These are phyloP conservation scores for Chaetomium olivaceum DNA, from an alignment of 2,329 filamentous ascomycete species.

Conservation along the genomic window DNA sequence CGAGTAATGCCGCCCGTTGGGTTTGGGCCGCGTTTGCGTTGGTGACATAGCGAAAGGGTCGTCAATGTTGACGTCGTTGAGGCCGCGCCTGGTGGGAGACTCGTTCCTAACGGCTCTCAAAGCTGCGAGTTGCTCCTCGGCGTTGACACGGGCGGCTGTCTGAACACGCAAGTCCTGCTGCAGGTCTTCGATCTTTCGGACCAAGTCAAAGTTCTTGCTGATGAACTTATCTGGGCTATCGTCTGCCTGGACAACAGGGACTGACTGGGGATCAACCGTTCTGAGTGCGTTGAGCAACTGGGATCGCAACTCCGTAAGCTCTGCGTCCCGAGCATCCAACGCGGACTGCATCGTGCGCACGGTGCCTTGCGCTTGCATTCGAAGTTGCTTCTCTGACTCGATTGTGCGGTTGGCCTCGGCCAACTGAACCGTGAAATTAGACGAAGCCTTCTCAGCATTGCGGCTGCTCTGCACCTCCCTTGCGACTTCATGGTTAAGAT, in stretches of 20 bases:
- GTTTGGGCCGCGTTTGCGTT: slow-evolving; percentile 61
- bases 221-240: slow-evolving; percentile 62
- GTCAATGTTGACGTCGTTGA: slow-evolving; percentile 87
- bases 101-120: slow-evolving; percentile 73
- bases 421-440: slow-evolving; percentile 76
- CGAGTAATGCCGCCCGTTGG: slow-evolving; percentile 62
- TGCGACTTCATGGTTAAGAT: slow-evolving; percentile 87
- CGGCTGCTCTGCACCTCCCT: slow-evolving; percentile 86
- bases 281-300: slow-evolving; percentile 82
- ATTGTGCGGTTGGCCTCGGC: slow-evolving; percentile 87
- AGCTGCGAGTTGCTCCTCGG: slow-evolving; percentile 79
- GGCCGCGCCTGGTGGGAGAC: slow-evolving; percentile 68
- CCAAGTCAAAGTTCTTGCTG: slow-evolving; percentile 79
- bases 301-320: slow-evolving; percentile 75
- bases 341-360: slow-evolving; percentile 77
- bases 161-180: slow-evolving; percentile 85
- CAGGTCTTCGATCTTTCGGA: slow-evolving; percentile 82
- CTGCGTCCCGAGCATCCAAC: slow-evolving; percentile 76
- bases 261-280: slow-evolving; percentile 77
- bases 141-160: slow-evolving; percentile 75
- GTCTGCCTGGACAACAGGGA: slow-evolving; percentile 63
- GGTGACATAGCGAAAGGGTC: slow-evolving; percentile 76
- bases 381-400: slow-evolving; percentile 85
- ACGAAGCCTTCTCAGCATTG: slow-evolving; percentile 85
- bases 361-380: slow-evolving; percentile 81